Base-by-base conservation (phyloP, 345 rosid genomes). In the Mallotus nudiflorus region DNA sequence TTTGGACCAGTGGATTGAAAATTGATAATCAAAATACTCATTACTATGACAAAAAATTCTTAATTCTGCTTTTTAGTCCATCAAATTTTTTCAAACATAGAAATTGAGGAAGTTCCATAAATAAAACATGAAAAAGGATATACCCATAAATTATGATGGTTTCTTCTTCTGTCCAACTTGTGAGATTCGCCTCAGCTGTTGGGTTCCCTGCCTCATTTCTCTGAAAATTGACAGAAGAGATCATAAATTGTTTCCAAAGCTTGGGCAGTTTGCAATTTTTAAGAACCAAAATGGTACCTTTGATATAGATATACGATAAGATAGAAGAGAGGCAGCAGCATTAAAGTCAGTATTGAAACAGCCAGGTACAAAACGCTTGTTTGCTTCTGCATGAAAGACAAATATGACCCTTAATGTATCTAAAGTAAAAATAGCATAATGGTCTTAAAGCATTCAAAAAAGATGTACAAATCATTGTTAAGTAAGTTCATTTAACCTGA, bases 271-370 rank as follows among this genome's bases (percentile, higher is more conserved):
- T 25, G 42, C 27, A 52, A 27, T 13, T 10, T 58, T 33, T 9
- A 27, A 25, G 48, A 56, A 74, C 63, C 4, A 66, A 37, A 49
- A 49, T 5, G 10, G 58, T 79, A 90, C 99, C 96, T 86, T 77
- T 89, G 93, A 73, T 89, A 68, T 76, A 96, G 77, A 78, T 82
- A 96, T 53, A 88, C 91, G 54, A 87, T 80, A 39, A 91, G 81
- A 76, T 91, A 92, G 85, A 96, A 85, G 70, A 96, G 51, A 5
- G 99, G 99, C 59, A 91, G 91, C 80, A 91, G 78, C 96, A 92
- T 91, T 89, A 89, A 65, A 55, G 87, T 87, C 85, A 89, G 80
- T 73, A 96, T 89, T 56, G 94, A 89, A 22, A 85, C 71, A 27
- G 95, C 91, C 60, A 96, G 77, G 82, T 87, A 96, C 69, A 92